Conservation (phyloP, 176 grass and related monocot genomes). For the Bothriochloa decipiens region DNA sequence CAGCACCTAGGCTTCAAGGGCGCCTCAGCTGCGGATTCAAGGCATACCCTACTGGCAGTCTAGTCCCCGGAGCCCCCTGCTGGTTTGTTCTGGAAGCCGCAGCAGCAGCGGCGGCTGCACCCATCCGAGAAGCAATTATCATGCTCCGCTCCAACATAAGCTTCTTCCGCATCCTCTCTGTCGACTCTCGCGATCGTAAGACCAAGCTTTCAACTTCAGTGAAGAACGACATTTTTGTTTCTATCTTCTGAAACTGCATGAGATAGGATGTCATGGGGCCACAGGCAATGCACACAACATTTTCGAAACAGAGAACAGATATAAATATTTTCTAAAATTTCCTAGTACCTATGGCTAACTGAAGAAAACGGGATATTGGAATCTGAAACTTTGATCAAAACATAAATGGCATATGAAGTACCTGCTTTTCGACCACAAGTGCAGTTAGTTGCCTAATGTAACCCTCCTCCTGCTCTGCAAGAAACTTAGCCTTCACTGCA, state of each 20-base stretch:
- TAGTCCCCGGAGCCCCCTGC: background rate
- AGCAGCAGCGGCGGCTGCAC: background rate
- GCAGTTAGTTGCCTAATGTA: constrained; percentile 55
- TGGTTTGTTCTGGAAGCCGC: constrained; percentile 20
- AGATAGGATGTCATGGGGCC: background rate
- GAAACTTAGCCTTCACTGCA: constrained; percentile 76
- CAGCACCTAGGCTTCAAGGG: background rate
- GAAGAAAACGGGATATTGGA: background rate
- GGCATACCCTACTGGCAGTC: constrained; percentile 21
- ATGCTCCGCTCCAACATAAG: constrained; percentile 57
- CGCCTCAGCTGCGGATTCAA: constrained; percentile 4
- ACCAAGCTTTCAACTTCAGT: constrained; percentile 56
- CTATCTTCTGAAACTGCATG: constrained; percentile 70
- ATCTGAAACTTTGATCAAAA: background rate
- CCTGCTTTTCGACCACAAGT: constrained; percentile 73
- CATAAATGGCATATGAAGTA: background rate
- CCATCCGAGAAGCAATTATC: constrained; percentile 59
- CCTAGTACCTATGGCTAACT: background rate
- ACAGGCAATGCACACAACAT: background rate
- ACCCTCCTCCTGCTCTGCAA: constrained; percentile 68
- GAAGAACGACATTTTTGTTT: constrained; percentile 64
- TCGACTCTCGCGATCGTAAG: constrained; percentile 38
- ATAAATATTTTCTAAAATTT: background rate
- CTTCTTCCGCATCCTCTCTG: constrained; percentile 45
- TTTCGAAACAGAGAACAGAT: background rate